phyloP scores from a whole-genome alignment of 257 asterid genomes.

The Nicotiana attenuata region DNA sequence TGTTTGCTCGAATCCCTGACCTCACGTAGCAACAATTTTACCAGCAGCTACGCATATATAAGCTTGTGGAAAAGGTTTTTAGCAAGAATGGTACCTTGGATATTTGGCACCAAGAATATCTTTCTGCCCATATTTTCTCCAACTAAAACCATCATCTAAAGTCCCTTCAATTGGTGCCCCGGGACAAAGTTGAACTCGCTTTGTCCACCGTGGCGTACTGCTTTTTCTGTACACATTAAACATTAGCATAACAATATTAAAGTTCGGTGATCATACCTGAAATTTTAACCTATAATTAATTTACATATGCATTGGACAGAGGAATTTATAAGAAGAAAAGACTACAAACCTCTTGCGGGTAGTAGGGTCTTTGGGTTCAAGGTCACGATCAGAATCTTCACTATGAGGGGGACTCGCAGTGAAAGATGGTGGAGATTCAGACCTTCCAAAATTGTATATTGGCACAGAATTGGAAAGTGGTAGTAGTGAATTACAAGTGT shows the following conservation, averaged over 20 bases:
- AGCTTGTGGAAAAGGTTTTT: no score
- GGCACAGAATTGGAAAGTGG: background rate
- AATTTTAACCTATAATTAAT: background rate
- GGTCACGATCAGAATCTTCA: slow-evolving; percentile 56
- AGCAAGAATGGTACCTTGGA: slow-evolving; percentile 48
- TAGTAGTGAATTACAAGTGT: background rate
- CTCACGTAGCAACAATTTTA: no score
- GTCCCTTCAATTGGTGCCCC: slow-evolving; percentile 52
- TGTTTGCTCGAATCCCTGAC: no score
- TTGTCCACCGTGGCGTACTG: slow-evolving; percentile 40
- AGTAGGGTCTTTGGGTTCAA: slow-evolving; percentile 27
- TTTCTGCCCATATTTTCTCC: slow-evolving; percentile 93
- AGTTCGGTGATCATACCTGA: background rate
- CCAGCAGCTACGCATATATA: no score
- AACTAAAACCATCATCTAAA: slow-evolving; percentile 60
- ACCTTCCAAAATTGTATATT: background rate
- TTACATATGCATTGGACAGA: background rate
- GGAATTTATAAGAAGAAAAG: background rate
- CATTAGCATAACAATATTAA: background rate
- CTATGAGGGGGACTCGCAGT: slow-evolving; percentile 41
- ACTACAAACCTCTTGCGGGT: slow-evolving; percentile 51
- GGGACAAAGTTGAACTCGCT: slow-evolving; percentile 39
- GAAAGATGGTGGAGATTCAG: slow-evolving; percentile 40
- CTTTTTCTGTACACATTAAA: slow-evolving; percentile 26
- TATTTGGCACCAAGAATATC: slow-evolving; percentile 77